Conservation (phyloP, 208 protist species). For the Naegleria lovaniensis region DNA sequence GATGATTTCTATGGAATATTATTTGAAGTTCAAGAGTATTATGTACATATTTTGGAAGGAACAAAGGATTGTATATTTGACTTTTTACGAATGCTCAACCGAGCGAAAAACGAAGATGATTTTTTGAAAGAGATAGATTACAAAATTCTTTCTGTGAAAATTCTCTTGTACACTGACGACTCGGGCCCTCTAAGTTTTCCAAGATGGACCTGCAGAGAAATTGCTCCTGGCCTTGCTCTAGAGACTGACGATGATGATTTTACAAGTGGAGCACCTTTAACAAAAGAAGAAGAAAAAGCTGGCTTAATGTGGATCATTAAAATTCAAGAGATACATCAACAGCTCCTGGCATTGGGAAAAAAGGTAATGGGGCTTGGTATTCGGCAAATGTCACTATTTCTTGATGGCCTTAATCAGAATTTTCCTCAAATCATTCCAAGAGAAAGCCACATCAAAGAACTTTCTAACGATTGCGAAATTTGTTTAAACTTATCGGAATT, state of each 20-base stretch:
- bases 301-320: not conserved
- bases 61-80: not conserved
- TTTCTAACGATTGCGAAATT: not conserved
- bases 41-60: not conserved
- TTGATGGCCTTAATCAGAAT: not conserved
- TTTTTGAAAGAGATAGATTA: not conserved
- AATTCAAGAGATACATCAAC: not conserved
- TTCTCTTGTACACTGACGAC: not conserved
- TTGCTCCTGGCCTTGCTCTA: not conserved
- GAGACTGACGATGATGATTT: not conserved
- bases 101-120: not conserved
- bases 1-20: slow-evolving; percentile 9
- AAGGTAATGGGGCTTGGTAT: not conserved
- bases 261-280: not conserved
- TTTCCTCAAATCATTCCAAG: not conserved
- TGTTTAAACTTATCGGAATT: not conserved
- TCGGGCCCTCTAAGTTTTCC: not conserved
- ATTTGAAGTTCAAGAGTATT: not conserved
- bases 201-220: not conserved
- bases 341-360: not conserved
- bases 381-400: not conserved
- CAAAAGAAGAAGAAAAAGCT: not conserved
- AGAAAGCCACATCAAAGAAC: not conserved
- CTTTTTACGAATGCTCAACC: not conserved
- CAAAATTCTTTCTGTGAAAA: not conserved